A percentile compares a stretch with the other conserved stretches of the same genome.
Conservation (phyloP, 2,329 filamentous ascomycete genomes). For the Aspergillus niger region DNA sequence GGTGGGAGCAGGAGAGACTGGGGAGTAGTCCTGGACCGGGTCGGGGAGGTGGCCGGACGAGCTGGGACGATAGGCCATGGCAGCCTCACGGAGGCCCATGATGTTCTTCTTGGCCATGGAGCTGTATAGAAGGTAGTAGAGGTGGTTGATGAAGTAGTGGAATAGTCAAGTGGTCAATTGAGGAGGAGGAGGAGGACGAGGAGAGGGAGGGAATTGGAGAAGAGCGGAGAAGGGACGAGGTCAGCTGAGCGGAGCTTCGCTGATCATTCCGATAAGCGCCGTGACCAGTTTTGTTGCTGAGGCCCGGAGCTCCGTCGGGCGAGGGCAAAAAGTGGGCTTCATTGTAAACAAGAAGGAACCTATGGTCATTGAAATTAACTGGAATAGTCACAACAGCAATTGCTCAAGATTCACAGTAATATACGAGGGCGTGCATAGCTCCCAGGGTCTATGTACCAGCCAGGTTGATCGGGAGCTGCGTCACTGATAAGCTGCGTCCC, state of each 20-base stretch:
- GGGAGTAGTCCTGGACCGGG: conserved; percentile 18
- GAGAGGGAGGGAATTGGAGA: conserved; percentile 7
- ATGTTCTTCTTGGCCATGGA: conserved; percentile 37
- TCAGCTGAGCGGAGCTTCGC: background rate
- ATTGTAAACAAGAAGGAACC: background rate
- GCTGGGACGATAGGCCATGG: conserved; percentile 33
- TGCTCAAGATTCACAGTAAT: too few relatives aligned
- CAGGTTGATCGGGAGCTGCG: background rate
- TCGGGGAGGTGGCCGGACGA: conserved; percentile 30
- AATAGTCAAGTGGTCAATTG: background rate
- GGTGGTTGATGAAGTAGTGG: background rate
- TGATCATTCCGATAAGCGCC: background rate
- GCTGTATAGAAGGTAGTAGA: background rate
- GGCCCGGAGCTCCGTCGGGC: background rate
- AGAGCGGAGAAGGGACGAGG: conserved; percentile 1
- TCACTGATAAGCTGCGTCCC: background rate
- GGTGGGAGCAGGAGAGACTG: conserved; percentile 7
- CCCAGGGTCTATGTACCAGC: background rate
- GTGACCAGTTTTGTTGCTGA: background rate
- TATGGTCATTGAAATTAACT: too few relatives aligned
- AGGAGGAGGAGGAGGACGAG: conserved; percentile 7
- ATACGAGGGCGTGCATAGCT: too few relatives aligned
- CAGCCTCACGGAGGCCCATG: conserved; percentile 29
- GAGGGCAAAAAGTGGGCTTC: background rate
- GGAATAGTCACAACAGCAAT: too few relatives aligned